These are phyloP conservation scores for Pleurotus tuoliensis DNA, from an alignment of 768 basidiomycete species.

Conservation along the genomic window DNA sequence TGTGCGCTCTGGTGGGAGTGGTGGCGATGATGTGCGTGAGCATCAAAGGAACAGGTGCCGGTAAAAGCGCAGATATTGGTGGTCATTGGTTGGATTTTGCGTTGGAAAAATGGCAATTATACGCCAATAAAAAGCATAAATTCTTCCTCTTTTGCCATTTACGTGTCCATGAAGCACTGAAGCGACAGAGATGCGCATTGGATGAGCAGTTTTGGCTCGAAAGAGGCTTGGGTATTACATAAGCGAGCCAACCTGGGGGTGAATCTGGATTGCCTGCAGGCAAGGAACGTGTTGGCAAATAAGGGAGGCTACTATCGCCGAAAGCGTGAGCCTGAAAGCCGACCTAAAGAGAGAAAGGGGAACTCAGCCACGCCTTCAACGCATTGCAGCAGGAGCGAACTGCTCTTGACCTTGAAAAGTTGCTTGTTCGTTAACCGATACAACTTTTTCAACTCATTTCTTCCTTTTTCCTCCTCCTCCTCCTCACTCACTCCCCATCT, in stretches of 20 bases:
- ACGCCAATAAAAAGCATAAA: too few relatives aligned
- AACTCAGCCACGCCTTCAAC: slow-evolving; percentile 53
- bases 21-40: neutral
- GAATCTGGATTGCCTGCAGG: slow-evolving; percentile 66
- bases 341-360: slow-evolving; percentile 33
- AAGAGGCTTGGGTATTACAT: slow-evolving; percentile 29
- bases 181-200: neutral
- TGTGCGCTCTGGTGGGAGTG: slow-evolving; percentile 9
- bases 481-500: neutral
- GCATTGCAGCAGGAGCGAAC: slow-evolving; percentile 31
- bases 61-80: neutral
- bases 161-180: neutral
- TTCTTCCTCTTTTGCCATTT: neutral
- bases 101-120: too few relatives aligned
- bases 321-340: slow-evolving; percentile 36
- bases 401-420: slow-evolving; percentile 49
- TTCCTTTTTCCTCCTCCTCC: slow-evolving; percentile 15
- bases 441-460: slow-evolving; percentile 33
- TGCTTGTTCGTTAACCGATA: slow-evolving; percentile 41
- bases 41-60: slow-evolving; percentile 1
- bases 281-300: slow-evolving; percentile 72
- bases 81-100: too few relatives aligned
- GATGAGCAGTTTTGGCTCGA: neutral
- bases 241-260: slow-evolving; percentile 36
- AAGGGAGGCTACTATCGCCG: slow-evolving; percentile 42